Conservation (phyloP, 73 alveolate genomes). For the Blepharisma japonicum region DNA sequence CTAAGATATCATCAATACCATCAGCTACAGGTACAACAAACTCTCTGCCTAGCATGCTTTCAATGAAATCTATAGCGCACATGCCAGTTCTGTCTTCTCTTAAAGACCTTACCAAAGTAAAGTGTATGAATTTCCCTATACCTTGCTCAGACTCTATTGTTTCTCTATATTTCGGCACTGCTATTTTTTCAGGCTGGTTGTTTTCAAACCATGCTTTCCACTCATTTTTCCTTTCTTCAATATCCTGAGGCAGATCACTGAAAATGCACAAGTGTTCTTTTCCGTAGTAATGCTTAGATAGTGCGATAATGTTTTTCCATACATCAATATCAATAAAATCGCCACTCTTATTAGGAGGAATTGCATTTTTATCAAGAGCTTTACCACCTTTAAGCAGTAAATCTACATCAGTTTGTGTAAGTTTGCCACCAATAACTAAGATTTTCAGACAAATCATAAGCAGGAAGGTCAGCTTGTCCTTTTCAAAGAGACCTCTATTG, state of each 20-base stretch:
- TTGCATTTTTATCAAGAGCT: constrained; percentile 83
- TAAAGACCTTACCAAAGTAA: constrained; percentile 90
- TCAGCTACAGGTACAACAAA: constrained; percentile 98
- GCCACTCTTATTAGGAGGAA: constrained; percentile 90
- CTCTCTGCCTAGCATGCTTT: constrained; percentile 89
- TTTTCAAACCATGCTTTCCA: constrained; percentile 81
- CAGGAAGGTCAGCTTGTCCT: constrained; percentile 97
- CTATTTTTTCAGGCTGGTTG: constrained; percentile 86
- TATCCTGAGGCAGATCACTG: constrained; percentile 78
- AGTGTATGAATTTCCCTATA: constrained; percentile 86
- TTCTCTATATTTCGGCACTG: constrained; percentile 94
- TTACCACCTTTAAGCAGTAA: constrained; percentile 98
- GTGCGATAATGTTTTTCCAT: constrained; percentile 96
- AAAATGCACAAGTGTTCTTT: constrained; percentile 88
- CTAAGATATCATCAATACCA: constrained; percentile 91
- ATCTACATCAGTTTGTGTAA: constrained; percentile 87
- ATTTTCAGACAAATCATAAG: constrained; percentile 97
- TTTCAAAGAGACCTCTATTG: constrained; percentile 99
- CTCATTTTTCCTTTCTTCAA: constrained; percentile 57
- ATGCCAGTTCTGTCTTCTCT: constrained; percentile 97
- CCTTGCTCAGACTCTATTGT: constrained; percentile 85
- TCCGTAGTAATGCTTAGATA: constrained; percentile 95
- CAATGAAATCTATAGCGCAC: constrained; percentile 90
- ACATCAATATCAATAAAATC: constrained; percentile 93
- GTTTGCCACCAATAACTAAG: constrained; percentile 92